phyloP scores from a whole-genome alignment of 306 rosid species.

The Malus sylvestris region DNA sequence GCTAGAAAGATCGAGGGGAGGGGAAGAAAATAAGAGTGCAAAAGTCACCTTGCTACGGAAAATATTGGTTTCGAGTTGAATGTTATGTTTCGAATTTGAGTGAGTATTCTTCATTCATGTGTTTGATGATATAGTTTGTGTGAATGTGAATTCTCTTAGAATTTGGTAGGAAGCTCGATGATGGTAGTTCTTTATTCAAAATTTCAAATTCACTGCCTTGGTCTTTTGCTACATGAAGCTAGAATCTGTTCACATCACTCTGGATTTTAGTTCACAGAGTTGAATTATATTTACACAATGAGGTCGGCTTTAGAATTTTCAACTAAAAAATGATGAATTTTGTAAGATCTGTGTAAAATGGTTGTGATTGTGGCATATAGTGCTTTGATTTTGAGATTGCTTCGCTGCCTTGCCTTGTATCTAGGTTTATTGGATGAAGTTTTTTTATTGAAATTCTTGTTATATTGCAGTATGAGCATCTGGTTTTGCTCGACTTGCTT shows the following conservation, averaged over 20 bases:
- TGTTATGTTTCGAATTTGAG: neutral
- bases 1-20: neutral
- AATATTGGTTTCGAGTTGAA: neutral
- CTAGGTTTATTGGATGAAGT: neutral
- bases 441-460: slow-evolving; percentile 5
- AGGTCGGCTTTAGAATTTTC: neutral
- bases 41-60: neutral
- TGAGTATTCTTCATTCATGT: neutral
- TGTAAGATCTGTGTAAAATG: neutral
- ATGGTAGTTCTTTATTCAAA: neutral
- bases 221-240: neutral
- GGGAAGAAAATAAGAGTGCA: neutral
- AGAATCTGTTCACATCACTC: neutral
- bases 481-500: slow-evolving; percentile 59
- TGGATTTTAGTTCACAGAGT: neutral
- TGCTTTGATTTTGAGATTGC: too few relatives aligned
- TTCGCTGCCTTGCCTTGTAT: too few relatives aligned
- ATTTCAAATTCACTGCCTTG: neutral
- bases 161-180: neutral
- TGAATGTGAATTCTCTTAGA: neutral
- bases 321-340: neutral
- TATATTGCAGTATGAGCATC: slow-evolving; percentile 63
- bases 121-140: neutral
- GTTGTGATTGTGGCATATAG: neutral
- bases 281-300: neutral